Evolutionary conservation across 129 eudicot species (phyloP).

Genomic region (Sambucus nigra): DNA sequence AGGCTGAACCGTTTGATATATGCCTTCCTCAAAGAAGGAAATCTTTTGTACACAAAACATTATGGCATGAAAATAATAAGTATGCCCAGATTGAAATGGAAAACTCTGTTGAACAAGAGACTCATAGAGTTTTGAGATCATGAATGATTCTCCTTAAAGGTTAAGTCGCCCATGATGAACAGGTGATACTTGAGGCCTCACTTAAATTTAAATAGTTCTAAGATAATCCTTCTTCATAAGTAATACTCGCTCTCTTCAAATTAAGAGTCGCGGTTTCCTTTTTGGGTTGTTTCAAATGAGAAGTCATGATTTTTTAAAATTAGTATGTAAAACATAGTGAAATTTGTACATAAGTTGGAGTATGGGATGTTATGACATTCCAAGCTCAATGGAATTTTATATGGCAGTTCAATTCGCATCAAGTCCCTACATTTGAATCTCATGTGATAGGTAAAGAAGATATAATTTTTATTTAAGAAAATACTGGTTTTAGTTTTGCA

Average conservation of each 20-base stretch:
- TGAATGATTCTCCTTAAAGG: slow-evolving; percentile 50
- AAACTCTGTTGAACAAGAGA: slow-evolving; percentile 10
- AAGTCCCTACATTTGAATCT: too few species aligned
- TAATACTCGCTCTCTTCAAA: too few species aligned
- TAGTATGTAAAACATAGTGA: too few species aligned
- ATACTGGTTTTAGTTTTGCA: neutral
- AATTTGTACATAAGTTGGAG: too few species aligned
- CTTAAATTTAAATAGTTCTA: neutral
- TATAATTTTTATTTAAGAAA: neutral
- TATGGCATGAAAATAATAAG: neutral
- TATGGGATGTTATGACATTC: too few species aligned
- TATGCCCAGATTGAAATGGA: neutral
- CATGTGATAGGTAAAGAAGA: neutral
- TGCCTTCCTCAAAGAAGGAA: slow-evolving; percentile 8
- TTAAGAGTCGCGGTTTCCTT: too few species aligned
- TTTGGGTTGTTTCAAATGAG: too few species aligned
- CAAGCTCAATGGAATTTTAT: too few species aligned
- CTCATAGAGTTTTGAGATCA: slow-evolving; percentile 26
- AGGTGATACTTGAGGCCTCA: slow-evolving; percentile 27
- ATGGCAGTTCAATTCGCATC: too few species aligned
- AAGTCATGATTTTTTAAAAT: too few species aligned
- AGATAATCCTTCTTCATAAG: neutral
- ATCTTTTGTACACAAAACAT: neutral
- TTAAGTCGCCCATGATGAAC: slow-evolving; percentile 25
- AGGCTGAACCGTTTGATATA: slow-evolving; percentile 31